These are phyloP conservation scores for Penicillium flavigenum DNA, from an alignment of 495 filamentous ascomycete genomes.

Conservation along the genomic window DNA sequence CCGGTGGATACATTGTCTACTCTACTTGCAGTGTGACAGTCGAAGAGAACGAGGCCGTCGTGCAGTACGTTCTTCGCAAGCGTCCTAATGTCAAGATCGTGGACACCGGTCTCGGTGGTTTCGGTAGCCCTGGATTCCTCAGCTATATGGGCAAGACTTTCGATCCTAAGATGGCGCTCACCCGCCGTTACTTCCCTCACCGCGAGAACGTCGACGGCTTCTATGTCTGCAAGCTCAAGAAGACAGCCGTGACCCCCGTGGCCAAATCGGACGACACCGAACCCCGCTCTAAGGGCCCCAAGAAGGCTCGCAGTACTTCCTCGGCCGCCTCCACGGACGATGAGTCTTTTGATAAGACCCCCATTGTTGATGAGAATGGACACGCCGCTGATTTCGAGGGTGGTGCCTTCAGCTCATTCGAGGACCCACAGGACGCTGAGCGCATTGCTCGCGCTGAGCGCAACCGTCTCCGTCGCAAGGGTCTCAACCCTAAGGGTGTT, in stretches of 20 bases:
- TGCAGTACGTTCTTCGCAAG: slow-evolving; percentile 86
- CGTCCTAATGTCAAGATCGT: slow-evolving; percentile 92
- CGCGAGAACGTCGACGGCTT: slow-evolving; percentile 97
- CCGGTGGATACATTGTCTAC: slow-evolving; percentile 92
- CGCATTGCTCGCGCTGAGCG: slow-evolving; percentile 60
- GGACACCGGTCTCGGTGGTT: slow-evolving; percentile 81
- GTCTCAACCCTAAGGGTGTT: slow-evolving; percentile 61
- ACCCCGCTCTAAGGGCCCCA: slow-evolving; percentile 16
- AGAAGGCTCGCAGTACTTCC: slow-evolving; percentile 16
- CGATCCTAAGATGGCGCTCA: slow-evolving; percentile 77
- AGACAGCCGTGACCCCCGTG: slow-evolving; percentile 71
- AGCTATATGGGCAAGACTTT: slow-evolving; percentile 87
- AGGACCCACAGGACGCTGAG: slow-evolving; percentile 61
- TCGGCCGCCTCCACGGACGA: slow-evolving; percentile 27
- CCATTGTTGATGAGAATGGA: slow-evolving; percentile 46
- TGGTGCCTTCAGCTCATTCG: slow-evolving; percentile 62
- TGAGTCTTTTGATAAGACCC: slow-evolving; percentile 46
- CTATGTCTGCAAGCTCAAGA: slow-evolving; percentile 97
- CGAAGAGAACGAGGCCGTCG: slow-evolving; percentile 91
- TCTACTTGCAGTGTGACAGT: slow-evolving; percentile 90
- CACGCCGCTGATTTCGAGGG: slow-evolving; percentile 32
- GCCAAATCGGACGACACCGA: slow-evolving; percentile 42
- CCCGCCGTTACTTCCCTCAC: slow-evolving; percentile 89
- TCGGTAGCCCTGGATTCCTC: slow-evolving; percentile 88
- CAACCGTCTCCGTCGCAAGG: slow-evolving; percentile 61